phyloP scores from a whole-genome alignment of 768 basidiomycete genomes.

The Ramaria sp. region DNA sequence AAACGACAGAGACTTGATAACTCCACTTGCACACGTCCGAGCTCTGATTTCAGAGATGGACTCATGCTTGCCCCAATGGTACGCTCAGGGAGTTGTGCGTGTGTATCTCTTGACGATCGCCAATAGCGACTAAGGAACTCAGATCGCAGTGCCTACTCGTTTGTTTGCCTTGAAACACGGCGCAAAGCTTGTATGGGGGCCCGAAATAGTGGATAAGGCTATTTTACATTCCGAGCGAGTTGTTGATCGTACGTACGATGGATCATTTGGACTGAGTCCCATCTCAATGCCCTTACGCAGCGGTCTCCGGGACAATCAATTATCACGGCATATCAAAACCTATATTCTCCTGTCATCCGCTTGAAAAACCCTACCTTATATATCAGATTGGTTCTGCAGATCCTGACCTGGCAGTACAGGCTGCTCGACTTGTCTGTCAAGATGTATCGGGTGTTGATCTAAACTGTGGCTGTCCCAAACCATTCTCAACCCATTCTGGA shows the following conservation, averaged over 20 bases:
- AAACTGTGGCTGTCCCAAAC: constrained; percentile 96
- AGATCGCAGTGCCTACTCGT: constrained; percentile 64
- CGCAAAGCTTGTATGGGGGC: constrained; percentile 91
- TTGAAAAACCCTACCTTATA: constrained; percentile 90
- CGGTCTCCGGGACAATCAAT: constrained; percentile 74
- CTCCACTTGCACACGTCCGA: constrained; percentile 35
- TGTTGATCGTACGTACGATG: constrained; percentile 65
- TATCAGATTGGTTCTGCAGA: constrained; percentile 92
- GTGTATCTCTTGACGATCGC: neutral
- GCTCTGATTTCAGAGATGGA: constrained; percentile 77
- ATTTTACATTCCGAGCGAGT: constrained; percentile 75
- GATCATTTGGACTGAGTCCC: neutral
- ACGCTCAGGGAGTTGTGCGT: constrained; percentile 78
- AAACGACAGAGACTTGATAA: constrained; percentile 41
- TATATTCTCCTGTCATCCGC: constrained; percentile 86
- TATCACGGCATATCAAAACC: constrained; percentile 77
- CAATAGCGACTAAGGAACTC: constrained; percentile 11
- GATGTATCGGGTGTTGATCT: constrained; percentile 94
- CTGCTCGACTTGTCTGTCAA: constrained; percentile 73
- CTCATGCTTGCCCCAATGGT: constrained; percentile 99
- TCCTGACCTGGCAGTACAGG: constrained; percentile 85
- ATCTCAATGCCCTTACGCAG: constrained; percentile 27
- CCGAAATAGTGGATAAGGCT: constrained; percentile 94
- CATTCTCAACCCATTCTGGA: constrained; percentile 74
- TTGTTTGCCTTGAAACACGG: constrained; percentile 86